Conservation (phyloP, 2,329 filamentous ascomycete species). For the Mycosphaerella arachidis region DNA sequence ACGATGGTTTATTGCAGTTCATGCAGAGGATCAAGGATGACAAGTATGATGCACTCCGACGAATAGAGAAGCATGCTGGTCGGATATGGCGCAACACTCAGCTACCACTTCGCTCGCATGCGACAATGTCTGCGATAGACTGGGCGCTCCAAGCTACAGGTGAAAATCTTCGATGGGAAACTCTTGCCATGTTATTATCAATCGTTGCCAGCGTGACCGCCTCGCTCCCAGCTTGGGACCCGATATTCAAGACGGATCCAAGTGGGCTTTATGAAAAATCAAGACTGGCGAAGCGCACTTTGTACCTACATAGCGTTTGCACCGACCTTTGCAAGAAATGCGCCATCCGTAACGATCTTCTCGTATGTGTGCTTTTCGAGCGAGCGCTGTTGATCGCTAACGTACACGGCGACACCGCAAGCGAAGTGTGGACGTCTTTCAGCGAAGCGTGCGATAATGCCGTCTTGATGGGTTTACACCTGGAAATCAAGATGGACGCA, state of each 20-base stretch:
- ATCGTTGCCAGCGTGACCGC: conserved; percentile 30
- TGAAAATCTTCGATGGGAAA: conserved; percentile 38
- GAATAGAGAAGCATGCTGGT: conserved; percentile 29
- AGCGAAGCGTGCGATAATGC: conserved; percentile 23
- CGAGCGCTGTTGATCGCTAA: conserved; percentile 12
- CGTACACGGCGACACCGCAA: conserved; percentile 21
- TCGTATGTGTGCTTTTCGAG: conserved; percentile 22
- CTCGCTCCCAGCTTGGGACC: conserved; percentile 18
- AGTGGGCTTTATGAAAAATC: not conserved
- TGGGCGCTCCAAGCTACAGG: conserved; percentile 36
- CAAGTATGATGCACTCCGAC: conserved; percentile 18
- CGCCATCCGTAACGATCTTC: conserved; percentile 21
- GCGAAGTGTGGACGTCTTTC: conserved; percentile 22
- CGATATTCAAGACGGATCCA: conserved; percentile 8
- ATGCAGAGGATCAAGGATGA: conserved; percentile 8
- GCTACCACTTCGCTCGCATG: conserved; percentile 28
- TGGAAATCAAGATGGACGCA: conserved; percentile 17
- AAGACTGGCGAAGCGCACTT: conserved; percentile 3
- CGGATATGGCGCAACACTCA: conserved; percentile 38
- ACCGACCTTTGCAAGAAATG: conserved; percentile 21
- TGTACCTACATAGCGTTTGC: conserved; percentile 16
- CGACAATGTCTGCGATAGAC: conserved; percentile 31
- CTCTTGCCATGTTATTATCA: conserved; percentile 35
- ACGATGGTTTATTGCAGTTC: conserved; percentile 13
- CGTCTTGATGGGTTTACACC: conserved; percentile 22